Percentiles rank a stretch among this genome's conserved stretches.
Conservation (phyloP, 495 filamentous ascomycete species). For the Rhizodiscina lignyota region DNA sequence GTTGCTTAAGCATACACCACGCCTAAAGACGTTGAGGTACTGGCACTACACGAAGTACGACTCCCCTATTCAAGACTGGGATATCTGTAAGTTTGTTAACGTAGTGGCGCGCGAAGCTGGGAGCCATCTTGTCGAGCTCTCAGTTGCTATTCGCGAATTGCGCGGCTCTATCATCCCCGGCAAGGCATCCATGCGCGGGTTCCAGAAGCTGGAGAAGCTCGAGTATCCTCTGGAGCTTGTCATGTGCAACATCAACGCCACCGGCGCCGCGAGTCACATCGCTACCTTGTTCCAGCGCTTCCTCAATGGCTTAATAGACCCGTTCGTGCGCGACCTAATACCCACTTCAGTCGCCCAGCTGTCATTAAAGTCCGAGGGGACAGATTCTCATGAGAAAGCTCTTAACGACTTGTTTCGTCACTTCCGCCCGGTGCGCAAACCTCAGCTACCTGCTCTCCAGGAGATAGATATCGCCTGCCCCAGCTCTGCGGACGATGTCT, state of each 20-base stretch:
- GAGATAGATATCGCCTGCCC: no score
- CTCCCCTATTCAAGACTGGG: slow-evolving; percentile 15
- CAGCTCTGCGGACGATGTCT: no score
- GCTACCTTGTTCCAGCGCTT: slow-evolving; percentile 6
- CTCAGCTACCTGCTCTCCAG: no score
- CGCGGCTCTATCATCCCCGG: slow-evolving; percentile 18
- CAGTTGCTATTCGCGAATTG: slow-evolving; percentile 12
- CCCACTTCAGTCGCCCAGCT: slow-evolving; percentile 16
- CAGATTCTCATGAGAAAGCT: no score
- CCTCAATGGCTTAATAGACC: slow-evolving; percentile 9
- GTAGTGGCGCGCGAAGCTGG: slow-evolving; percentile 19
- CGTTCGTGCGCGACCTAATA: slow-evolving; percentile 13
- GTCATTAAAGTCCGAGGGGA: slow-evolving; percentile 12
- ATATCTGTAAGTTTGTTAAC: slow-evolving; percentile 21
- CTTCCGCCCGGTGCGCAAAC: no score
- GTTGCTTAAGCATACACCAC: no score
- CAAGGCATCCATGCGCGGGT: slow-evolving; percentile 19
- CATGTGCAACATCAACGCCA: slow-evolving; percentile 18
- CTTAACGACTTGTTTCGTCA: no score
- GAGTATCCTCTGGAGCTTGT: slow-evolving; percentile 20
- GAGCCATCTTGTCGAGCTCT: slow-evolving; percentile 21
- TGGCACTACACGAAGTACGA: no score
- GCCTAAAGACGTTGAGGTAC: no score
- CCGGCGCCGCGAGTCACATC: slow-evolving; percentile 5
- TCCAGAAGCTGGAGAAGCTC: slow-evolving; percentile 18